These are phyloP conservation scores for Sugiyamaella valdiviana DNA, from an alignment of 805 yeast genomes.

Conservation along the genomic window DNA sequence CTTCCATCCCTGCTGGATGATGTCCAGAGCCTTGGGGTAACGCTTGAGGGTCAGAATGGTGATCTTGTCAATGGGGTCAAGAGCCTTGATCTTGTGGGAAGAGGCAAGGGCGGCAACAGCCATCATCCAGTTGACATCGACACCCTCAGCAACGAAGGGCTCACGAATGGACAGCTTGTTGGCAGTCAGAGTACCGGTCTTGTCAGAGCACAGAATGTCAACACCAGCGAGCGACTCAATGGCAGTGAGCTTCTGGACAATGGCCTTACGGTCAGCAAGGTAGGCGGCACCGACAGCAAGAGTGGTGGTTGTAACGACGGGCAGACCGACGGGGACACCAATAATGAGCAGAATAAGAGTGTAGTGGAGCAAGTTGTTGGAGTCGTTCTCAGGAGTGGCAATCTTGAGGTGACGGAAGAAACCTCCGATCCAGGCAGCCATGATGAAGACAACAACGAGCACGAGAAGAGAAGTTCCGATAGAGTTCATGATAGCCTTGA, in stretches of 20 bases:
- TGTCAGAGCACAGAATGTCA: slow-evolving; percentile 93
- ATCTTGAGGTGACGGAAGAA: slow-evolving; percentile 90
- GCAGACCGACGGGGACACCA: slow-evolving; percentile 98
- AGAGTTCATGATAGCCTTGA: slow-evolving; percentile 95
- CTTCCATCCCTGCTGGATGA: slow-evolving; percentile 37
- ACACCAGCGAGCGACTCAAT: slow-evolving; percentile 97
- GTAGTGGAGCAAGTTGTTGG: slow-evolving; percentile 67
- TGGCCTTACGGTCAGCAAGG: slow-evolving; percentile 93
- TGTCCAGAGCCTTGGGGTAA: slow-evolving; percentile 75
- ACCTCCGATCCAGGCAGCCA: slow-evolving; percentile 87
- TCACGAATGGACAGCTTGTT: slow-evolving; percentile 92
- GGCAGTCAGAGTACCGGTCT: slow-evolving; percentile 96
- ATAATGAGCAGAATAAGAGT: slow-evolving; percentile 90
- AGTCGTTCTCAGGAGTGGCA: slow-evolving; percentile 48
- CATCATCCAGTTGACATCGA: slow-evolving; percentile 93
- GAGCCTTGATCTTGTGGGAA: slow-evolving; percentile 96
- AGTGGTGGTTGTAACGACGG: slow-evolving; percentile 96
- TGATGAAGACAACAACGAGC: slow-evolving; percentile 76
- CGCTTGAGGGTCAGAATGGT: slow-evolving; percentile 81
- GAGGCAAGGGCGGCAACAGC: slow-evolving; percentile 97
- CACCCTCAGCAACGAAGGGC: slow-evolving; percentile 98
- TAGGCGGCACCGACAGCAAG: slow-evolving; percentile 99
- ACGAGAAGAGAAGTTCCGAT: slow-evolving; percentile 89
- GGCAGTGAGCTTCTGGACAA: slow-evolving; percentile 93
- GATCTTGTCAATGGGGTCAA: slow-evolving; percentile 95